Evolutionary conservation across 176 grass and related monocot genomes (phyloP), one percentile per base, ranked within the genome.

Genomic region (Lolium multiflorum): DNA sequence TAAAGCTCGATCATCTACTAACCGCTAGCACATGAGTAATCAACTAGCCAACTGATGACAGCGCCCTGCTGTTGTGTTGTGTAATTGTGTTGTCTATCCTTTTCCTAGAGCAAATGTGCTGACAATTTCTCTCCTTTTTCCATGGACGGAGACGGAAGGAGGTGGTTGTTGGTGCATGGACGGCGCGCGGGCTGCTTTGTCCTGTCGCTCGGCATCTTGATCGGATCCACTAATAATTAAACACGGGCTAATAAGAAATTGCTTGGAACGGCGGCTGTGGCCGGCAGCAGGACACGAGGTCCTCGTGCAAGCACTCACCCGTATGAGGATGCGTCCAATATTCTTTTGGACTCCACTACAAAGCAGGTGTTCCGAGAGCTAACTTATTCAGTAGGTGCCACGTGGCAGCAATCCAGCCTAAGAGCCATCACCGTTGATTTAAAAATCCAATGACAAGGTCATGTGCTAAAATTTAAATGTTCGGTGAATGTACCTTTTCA

Each of bases 211-310:
- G 31, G 31, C 3, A 35, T 35, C 31, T 28, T 28, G 25, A 64
- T 16, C 3, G 25, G 62, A 35, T 65, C 63, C 46, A 81, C 66
- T 35, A 35, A 35, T 80, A 66, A 62, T 16, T 37, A 15, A 26
- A 25, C 11, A 26, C 44, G 12, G 18, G 35, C 49, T 80, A 20
- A 51, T 20, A 28, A 31, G 38, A 84, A 57, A 77, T 20, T 43
- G 68, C 38, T 57, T 13, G 28, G 18, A 68, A 60, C 20, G 16
- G 22, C 70, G 9, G 18, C n/a, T 54, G 77, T 82, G 90, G 90
- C 63, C 86, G 86, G 77, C 77, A 63, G 60, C 21, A 64, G 61
- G 12, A 25, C 86, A 85, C 86, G 90, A 85, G 52, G 28, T 84
- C 71, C 82, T 91, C 89, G 43, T 17, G 72, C 46, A 46, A 43